These are phyloP conservation scores for Pinus tabuliformis DNA, from an alignment of 75 land plant genomes.

Conservation along the genomic window DNA sequence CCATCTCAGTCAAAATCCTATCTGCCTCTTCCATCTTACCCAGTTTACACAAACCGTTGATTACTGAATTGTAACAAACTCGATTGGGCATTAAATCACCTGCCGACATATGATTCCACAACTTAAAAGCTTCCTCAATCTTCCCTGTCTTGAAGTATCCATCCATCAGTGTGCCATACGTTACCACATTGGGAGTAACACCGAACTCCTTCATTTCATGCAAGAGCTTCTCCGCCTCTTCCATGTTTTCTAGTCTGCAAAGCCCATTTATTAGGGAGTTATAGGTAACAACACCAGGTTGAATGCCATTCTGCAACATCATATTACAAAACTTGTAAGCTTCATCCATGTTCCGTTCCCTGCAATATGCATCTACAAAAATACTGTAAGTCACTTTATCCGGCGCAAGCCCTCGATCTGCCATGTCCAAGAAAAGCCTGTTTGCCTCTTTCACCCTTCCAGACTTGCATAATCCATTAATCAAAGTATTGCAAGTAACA, in stretches of 20 bases:
- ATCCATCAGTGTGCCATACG: conserved; percentile 48
- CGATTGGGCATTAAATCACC: conserved; percentile 27
- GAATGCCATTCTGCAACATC: conserved; percentile 38
- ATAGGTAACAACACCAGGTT: conserved; percentile 38
- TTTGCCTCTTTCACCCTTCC: conserved; percentile 45
- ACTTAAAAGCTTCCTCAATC: conserved; percentile 32
- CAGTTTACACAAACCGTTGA: conserved; percentile 40
- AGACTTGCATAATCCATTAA: conserved; percentile 66
- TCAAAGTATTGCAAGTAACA: conserved; percentile 41
- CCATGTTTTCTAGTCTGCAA: conserved; percentile 21
- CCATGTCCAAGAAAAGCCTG: conserved; percentile 34
- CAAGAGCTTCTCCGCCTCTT: conserved; percentile 47
- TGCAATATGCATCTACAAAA: conserved; percentile 58
- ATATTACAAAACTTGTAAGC: conserved; percentile 44
- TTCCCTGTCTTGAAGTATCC: conserved; percentile 47
- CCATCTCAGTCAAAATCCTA: conserved; percentile 48
- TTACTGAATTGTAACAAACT: conserved; percentile 42
- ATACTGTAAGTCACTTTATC: conserved; percentile 54
- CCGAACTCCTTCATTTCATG: conserved; percentile 45
- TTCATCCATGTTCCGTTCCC: conserved; percentile 17
- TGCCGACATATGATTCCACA: conserved; percentile 43
- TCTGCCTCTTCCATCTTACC: conserved; percentile 43
- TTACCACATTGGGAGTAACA: conserved; percentile 43
- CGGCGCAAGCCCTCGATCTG: conserved; percentile 25
- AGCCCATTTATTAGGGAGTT: conserved; percentile 59